Percentiles rank a stretch among this genome's conserved stretches.
phyloP scores from a whole-genome alignment of 2,329 filamentous ascomycete genomes.

The Botryosphaeria dothidea region DNA sequence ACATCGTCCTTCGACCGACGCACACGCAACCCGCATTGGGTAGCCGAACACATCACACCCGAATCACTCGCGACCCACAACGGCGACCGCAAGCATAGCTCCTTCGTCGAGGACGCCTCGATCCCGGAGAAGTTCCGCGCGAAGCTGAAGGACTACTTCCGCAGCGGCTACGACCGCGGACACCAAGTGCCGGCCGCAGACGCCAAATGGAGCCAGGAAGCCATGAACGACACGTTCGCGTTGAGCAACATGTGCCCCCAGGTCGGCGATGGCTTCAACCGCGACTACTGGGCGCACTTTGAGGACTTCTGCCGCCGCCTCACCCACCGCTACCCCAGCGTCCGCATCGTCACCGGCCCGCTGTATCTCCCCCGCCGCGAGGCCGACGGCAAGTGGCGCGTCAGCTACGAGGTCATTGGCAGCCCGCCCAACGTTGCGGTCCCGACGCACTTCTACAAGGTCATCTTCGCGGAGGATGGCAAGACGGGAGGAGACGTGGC shows the following conservation, averaged over 20 bases:
- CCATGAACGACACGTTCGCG: slow-evolving; percentile 94
- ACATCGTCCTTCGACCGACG: slow-evolving; percentile 89
- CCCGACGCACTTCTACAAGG: slow-evolving; percentile 98
- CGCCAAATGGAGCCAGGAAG: slow-evolving; percentile 89
- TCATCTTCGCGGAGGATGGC: slow-evolving; percentile 93
- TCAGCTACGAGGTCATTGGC: slow-evolving; percentile 94
- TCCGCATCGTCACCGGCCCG: slow-evolving; percentile 90
- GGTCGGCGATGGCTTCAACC: slow-evolving; percentile 96
- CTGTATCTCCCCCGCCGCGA: slow-evolving; percentile 88
- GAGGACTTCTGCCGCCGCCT: slow-evolving; percentile 93
- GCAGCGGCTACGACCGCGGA: slow-evolving; percentile 90
- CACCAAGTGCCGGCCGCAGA: slow-evolving; percentile 97
- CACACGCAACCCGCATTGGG: slow-evolving; percentile 90
- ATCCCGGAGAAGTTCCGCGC: slow-evolving; percentile 88
- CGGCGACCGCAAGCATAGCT: slow-evolving; percentile 80
- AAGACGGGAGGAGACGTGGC: slow-evolving; percentile 66
- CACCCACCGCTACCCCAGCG: slow-evolving; percentile 77
- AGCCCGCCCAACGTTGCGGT: slow-evolving; percentile 91
- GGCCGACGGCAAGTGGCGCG: slow-evolving; percentile 91
- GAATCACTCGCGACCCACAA: slow-evolving; percentile 72
- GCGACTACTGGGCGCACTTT: slow-evolving; percentile 99
- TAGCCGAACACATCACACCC: slow-evolving; percentile 89
- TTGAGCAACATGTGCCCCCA: slow-evolving; percentile 98
- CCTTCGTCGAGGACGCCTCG: slow-evolving; percentile 76
- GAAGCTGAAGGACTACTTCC: slow-evolving; percentile 89